phyloP scores from a whole-genome alignment of 2,329 filamentous ascomycete species.

The Pyrenophora graminea region DNA sequence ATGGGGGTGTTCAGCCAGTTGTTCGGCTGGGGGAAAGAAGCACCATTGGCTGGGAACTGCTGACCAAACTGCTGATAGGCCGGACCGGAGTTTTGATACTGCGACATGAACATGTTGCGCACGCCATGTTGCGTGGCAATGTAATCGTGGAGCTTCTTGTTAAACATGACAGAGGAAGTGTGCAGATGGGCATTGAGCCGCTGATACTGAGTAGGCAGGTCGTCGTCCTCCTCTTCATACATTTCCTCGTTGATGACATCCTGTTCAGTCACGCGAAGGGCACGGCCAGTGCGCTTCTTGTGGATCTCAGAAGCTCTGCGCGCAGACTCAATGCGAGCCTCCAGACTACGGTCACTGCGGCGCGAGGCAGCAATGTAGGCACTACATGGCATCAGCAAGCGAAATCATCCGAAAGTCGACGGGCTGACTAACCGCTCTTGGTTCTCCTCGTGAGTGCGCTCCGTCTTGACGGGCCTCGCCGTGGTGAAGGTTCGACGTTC shows the following conservation, averaged over 20 bases:
- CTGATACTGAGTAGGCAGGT: conserved; percentile 69
- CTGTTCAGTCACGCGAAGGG: conserved; percentile 78
- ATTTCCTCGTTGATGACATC: conserved; percentile 91
- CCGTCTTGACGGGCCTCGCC: conserved; percentile 61
- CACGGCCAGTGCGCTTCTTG: conserved; percentile 82
- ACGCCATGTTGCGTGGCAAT: conserved; percentile 63
- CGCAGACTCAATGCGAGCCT: conserved; percentile 86
- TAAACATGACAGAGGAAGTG: conserved; percentile 64
- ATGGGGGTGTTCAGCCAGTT: conserved; percentile 40
- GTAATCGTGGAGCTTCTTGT: conserved; percentile 64
- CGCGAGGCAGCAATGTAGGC: conserved; percentile 92
- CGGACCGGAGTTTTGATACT: conserved; percentile 27
- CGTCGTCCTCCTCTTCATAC: conserved; percentile 94
- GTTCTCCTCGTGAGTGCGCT: conserved; percentile 79
- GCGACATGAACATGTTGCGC: conserved; percentile 49
- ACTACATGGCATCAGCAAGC: conserved; percentile 50
- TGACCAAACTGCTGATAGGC: conserved; percentile 19
- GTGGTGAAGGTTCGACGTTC: conserved; percentile 40
- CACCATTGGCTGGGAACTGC: conserved; percentile 30
- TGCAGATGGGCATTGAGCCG: conserved; percentile 66
- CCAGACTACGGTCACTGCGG: conserved; percentile 81
- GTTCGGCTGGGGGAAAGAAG: conserved; percentile 23
- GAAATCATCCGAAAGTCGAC: neutral
- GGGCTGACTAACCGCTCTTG: conserved; percentile 63
- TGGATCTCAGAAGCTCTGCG: conserved; percentile 88